These are phyloP conservation scores for Bipolaris sorokiniana DNA, from an alignment of 2,329 filamentous ascomycete genomes.

Conservation along the genomic window DNA sequence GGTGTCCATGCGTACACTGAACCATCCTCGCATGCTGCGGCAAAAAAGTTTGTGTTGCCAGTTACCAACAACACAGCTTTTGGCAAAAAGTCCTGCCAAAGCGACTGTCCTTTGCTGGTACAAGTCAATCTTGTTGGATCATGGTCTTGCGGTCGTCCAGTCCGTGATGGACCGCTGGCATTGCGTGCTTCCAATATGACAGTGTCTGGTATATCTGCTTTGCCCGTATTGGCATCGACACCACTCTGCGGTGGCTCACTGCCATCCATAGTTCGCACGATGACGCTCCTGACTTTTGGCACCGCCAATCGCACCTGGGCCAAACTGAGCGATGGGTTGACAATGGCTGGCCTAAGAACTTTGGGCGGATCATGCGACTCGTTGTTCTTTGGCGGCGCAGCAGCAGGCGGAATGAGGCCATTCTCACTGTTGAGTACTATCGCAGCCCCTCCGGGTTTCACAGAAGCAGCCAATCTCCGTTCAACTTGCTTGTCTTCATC, in stretches of 20 bases:
- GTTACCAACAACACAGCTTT: constrained; percentile 86
- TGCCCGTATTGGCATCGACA: constrained; percentile 51
- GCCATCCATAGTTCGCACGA: constrained; percentile 79
- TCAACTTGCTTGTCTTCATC: constrained; percentile 72
- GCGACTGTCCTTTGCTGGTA: constrained; percentile 75
- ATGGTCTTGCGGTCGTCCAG: constrained; percentile 66
- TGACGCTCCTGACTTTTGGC: constrained; percentile 81
- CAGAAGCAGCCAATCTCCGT: constrained; percentile 64
- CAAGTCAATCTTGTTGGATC: constrained; percentile 86
- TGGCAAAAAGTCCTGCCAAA: constrained; percentile 96
- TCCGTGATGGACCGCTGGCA: constrained; percentile 66
- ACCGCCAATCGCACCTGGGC: constrained; percentile 87
- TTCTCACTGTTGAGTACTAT: constrained; percentile 79
- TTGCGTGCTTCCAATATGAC: constrained; percentile 90
- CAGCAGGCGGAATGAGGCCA: constrained; percentile 76
- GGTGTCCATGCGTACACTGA: constrained; percentile 91
- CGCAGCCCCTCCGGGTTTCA: constrained; percentile 71
- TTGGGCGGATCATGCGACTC: constrained; percentile 67
- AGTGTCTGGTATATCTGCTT: constrained; percentile 62
- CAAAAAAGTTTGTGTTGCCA: constrained; percentile 90
- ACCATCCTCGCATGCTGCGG: constrained; percentile 90
- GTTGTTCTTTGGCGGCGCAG: constrained; percentile 52
- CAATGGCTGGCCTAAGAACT: constrained; percentile 83
- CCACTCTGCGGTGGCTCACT: constrained; percentile 59
- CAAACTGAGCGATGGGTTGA: constrained; percentile 80